These are phyloP conservation scores for Phaeosphaeriaceae sp. DNA, from an alignment of 2,329 filamentous ascomycete species.

Conservation along the genomic window DNA sequence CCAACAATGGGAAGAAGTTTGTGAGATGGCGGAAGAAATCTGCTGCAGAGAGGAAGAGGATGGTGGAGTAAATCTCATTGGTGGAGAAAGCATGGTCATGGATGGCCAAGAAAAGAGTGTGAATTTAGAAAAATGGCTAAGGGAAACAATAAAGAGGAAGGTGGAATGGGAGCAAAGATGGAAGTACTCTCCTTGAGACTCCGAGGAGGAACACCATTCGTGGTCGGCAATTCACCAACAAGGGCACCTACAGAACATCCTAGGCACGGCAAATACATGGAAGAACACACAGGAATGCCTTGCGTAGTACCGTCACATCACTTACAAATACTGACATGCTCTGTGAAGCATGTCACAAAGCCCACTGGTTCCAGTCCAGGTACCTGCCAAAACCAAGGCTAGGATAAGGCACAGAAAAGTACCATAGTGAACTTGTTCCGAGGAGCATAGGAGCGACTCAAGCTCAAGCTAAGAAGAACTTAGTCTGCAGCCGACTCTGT, in stretches of 20 bases:
- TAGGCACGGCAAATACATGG: background rate
- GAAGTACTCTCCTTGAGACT: slow-evolving; percentile 46
- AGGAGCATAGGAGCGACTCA: too few relatives aligned
- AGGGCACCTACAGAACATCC: background rate
- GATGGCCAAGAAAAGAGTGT: slow-evolving; percentile 38
- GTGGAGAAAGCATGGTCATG: slow-evolving; percentile 48
- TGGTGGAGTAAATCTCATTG: slow-evolving; percentile 36
- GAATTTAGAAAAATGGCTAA: slow-evolving; percentile 48
- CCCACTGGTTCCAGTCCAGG: too few relatives aligned
- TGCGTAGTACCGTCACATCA: too few relatives aligned
- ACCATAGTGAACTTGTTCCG: too few relatives aligned
- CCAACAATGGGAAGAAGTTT: slow-evolving; percentile 75
- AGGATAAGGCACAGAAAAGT: too few relatives aligned
- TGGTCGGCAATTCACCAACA: background rate
- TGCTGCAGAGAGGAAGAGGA: slow-evolving; percentile 63
- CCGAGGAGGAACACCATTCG: too few relatives aligned
- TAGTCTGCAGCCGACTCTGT: background rate
- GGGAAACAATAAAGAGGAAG: slow-evolving; percentile 48
- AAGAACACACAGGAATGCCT: background rate
- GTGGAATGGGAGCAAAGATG: slow-evolving; percentile 51
- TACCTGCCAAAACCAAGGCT: too few relatives aligned
- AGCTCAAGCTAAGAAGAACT: too few relatives aligned
- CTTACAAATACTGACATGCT: too few relatives aligned
- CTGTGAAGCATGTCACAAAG: too few relatives aligned
- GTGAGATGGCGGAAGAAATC: slow-evolving; percentile 67